Conservation (phyloP, 495 filamentous ascomycete species). For the Hypoxylon intermedium region DNA sequence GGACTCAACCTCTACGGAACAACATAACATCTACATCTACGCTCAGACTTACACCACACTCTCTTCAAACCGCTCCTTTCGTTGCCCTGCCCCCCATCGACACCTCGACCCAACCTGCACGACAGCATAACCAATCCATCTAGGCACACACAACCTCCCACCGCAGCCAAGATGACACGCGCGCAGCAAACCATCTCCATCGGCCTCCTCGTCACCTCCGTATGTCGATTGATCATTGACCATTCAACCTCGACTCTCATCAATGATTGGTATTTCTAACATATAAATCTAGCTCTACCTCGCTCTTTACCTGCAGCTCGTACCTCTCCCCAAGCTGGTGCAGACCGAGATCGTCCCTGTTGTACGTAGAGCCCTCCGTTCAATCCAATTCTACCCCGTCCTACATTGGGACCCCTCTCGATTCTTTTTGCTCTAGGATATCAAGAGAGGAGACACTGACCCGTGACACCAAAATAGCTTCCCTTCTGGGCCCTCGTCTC, state of each 20-base stretch:
- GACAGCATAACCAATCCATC: not conserved
- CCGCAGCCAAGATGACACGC: slow-evolving; percentile 74
- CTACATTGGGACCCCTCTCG: too few species aligned
- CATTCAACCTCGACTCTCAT: not conserved
- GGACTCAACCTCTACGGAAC: too few species aligned
- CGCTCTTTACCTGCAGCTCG: slow-evolving; percentile 79
- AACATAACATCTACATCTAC: too few species aligned
- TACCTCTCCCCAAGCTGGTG: slow-evolving; percentile 79
- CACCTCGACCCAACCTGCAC: too few species aligned
- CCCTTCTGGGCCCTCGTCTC: slow-evolving; percentile 92
- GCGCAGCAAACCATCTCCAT: slow-evolving; percentile 92
- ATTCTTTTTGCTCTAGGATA: too few species aligned
- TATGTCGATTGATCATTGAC: slow-evolving; percentile 47
- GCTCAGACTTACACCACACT: too few species aligned
- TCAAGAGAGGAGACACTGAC: not conserved
- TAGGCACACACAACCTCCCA: not conserved
- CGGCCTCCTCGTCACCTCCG: slow-evolving; percentile 84
- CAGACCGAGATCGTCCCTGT: slow-evolving; percentile 76
- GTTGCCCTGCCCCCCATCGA: too few species aligned
- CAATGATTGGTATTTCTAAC: not conserved
- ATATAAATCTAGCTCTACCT: slow-evolving; percentile 75
- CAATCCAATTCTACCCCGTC: not conserved
- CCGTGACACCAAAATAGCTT: slow-evolving; percentile 59
- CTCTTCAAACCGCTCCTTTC: too few species aligned
- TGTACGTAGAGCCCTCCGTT: slow-evolving; percentile 52